A percentile compares a stretch with the other conserved stretches of the same genome.
Conservation (phyloP, 441 rosid species). For the Brassica balearica region DNA sequence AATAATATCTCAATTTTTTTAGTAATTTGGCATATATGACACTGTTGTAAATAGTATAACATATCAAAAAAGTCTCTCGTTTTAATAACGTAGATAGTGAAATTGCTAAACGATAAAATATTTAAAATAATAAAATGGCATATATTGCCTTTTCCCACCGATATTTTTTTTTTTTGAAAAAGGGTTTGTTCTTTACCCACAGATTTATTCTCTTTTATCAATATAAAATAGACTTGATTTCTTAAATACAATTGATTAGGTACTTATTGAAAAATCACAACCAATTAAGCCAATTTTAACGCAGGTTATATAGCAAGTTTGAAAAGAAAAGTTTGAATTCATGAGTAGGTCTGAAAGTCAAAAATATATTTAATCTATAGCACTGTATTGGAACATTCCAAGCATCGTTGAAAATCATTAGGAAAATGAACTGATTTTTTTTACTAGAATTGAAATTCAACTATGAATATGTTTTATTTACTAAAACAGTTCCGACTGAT, state of each 20-base stretch:
- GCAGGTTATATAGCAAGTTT: background rate
- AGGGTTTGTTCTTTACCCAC: background rate
- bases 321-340: background rate
- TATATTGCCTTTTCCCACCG: background rate
- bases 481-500: background rate
- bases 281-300: background rate
- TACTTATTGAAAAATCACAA: background rate
- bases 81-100: background rate
- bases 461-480: background rate
- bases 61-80: too few relatives aligned
- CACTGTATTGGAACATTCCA: slow-evolving; percentile 8
- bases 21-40: too few relatives aligned
- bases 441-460: background rate
- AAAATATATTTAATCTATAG: background rate
- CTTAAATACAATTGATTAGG: background rate
- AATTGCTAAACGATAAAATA: background rate
- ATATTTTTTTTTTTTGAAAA: too few relatives aligned
- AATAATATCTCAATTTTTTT: too few relatives aligned
- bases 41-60: too few relatives aligned
- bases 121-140: background rate
- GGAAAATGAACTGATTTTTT: background rate
- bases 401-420: background rate
- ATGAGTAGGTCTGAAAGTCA: background rate
- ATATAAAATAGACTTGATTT: background rate
- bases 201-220: background rate